These are phyloP conservation scores for Candida berthetii DNA, from an alignment of 805 yeast species.

Conservation along the genomic window DNA sequence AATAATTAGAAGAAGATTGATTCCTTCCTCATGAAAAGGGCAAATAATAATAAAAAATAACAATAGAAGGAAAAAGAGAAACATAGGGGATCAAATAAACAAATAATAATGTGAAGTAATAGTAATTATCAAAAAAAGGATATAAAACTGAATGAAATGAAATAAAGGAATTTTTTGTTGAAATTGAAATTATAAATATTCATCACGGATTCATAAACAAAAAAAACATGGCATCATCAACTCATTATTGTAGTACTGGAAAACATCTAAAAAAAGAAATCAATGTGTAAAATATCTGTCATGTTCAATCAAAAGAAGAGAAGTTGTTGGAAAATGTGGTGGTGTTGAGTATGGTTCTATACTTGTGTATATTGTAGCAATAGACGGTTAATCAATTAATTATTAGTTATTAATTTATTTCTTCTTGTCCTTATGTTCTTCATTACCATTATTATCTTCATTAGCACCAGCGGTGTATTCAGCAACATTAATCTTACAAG, in stretches of 20 bases:
- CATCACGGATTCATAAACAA: not conserved
- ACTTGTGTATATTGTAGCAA: conserved; percentile 17
- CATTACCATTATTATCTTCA: conserved; percentile 42
- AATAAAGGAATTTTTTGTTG: not conserved
- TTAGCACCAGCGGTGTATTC: conserved; percentile 41
- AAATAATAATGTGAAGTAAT: no score
- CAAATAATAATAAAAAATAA: no score
- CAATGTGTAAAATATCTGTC: not conserved
- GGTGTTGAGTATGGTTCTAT: no score
- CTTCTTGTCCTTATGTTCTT: conserved; percentile 17
- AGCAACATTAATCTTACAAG: conserved; percentile 48
- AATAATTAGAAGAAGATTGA: no score
- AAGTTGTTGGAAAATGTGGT: no score
- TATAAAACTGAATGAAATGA: no score
- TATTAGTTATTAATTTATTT: not conserved
- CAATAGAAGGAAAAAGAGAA: no score
- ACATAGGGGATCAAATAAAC: no score
- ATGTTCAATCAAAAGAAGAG: no score
- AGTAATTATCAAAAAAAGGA: not conserved
- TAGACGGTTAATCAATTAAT: conserved; percentile 4
- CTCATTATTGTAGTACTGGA: not conserved
- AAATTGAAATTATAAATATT: not conserved
- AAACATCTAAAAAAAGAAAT: not conserved
- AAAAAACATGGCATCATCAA: not conserved
- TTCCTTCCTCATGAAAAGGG: no score